Evolutionary conservation across 257 asterid species (phyloP), one percentile per base, ranked within the genome.

Genomic region (Schizonepeta tenuifolia): DNA sequence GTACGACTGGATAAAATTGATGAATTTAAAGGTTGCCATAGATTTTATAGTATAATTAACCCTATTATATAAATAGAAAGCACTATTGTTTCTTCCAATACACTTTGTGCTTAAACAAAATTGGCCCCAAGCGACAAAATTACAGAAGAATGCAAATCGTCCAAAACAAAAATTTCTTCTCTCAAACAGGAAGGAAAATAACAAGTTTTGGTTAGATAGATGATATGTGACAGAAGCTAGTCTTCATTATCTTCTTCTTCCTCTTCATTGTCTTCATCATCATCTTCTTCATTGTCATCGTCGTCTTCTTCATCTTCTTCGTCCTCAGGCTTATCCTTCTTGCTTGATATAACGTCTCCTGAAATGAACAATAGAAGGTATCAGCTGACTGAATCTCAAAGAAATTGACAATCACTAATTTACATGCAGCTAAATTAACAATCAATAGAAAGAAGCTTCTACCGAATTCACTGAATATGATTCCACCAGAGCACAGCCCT

Each of bases 401-500:
- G 1, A 50, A 50, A 50, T 7, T 17, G 11, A 18, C 28, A 18
- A 51, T 46, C 18, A 13, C 20, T 46, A 1, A 17, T 51, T 54
- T 26, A 54, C 62, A 65, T 22, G 41, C 65, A 35, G 60, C 50
- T 18, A 44, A 68, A 49, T 65, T 15, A 70, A 58, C 33, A 56
- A 26, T 11, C 24, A 60, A 66, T 49, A 9, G 17, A 47, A 24
- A 24, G 17, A 3, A 46, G 26, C 12, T 9, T 8, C 41, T 78
- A 82, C 89, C 89, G 58, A 28, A 82, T 86, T 78, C 91, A 71
- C 84, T 80, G 83, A 77, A 84, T 71, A 91, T 86, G 72, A 86
- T 75, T 64, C 81, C 92, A 69, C 98, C 98, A 67, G 90, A 70
- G 73, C 97, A 90, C 72, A 90, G 64, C 70, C 98, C 98, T 85